Percentiles rank a stretch among this genome's conserved stretches.
Evolutionary conservation across 2,329 filamentous ascomycete species (phyloP).

Genomic region (Huntiella moniliformis): DNA sequence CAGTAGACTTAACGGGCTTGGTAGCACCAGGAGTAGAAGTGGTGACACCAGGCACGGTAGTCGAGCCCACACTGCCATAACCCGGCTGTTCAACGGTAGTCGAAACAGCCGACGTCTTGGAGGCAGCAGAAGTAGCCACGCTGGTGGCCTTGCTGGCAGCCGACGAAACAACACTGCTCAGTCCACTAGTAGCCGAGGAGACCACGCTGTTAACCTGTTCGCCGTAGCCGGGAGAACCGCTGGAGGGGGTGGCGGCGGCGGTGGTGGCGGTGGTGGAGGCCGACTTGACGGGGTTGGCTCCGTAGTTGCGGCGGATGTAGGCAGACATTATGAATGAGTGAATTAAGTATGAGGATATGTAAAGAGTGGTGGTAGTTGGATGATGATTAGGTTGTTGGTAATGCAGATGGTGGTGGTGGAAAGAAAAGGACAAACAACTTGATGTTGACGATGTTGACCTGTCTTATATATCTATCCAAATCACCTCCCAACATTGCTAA

Average conservation of each 20-base stretch:
- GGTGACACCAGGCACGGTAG: neutral
- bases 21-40: neutral
- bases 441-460: neutral
- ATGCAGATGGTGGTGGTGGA: neutral
- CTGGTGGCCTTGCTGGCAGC: too few relatives aligned
- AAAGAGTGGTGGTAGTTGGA: neutral
- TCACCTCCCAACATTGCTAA: too few relatives aligned
- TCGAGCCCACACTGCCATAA: neutral
- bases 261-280: too few relatives aligned
- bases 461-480: too few relatives aligned
- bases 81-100: neutral
- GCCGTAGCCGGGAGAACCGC: neutral
- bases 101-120: too few relatives aligned
- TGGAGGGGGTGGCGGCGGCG: neutral
- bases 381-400: neutral
- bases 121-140: too few relatives aligned
- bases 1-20: neutral
- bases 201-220: too few relatives aligned
- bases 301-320: conserved; percentile 1
- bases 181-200: too few relatives aligned
- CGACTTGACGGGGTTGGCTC: conserved; percentile 1
- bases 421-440: neutral
- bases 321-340: conserved; percentile 1
- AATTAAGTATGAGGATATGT: neutral
- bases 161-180: too few relatives aligned